These are phyloP conservation scores for Candida peoriensis DNA, from an alignment of 805 yeast genomes.

Conservation along the genomic window DNA sequence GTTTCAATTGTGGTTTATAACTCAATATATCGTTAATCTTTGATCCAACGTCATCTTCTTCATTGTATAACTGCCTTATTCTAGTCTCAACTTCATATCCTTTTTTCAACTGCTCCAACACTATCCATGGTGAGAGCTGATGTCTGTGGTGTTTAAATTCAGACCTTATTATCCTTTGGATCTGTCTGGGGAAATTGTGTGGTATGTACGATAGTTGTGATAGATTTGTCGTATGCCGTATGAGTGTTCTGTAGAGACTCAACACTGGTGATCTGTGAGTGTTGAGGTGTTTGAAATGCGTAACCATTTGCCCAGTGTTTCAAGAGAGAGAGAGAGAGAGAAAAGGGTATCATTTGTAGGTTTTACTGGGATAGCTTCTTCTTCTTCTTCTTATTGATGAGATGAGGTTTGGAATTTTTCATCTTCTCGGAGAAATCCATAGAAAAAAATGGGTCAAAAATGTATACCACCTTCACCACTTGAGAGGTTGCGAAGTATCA, in stretches of 20 bases:
- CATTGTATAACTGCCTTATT: constrained; percentile 6
- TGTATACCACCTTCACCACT: too few relatives aligned
- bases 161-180: neutral
- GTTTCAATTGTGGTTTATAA: neutral
- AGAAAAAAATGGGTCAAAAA: too few relatives aligned
- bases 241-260: constrained; percentile 25
- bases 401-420: too few relatives aligned
- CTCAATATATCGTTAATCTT: constrained; percentile 1
- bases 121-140: constrained; percentile 18
- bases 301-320: too few relatives aligned
- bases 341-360: too few relatives aligned
- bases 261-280: constrained; percentile 27
- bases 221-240: constrained; percentile 23
- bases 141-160: constrained; percentile 11
- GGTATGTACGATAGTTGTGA: neutral
- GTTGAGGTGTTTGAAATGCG: constrained; percentile 24
- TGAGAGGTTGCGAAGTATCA: too few relatives aligned
- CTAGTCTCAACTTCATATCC: constrained; percentile 13
- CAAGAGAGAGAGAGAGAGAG: too few relatives aligned
- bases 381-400: neutral
- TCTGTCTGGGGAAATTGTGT: neutral
- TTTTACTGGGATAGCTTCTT: neutral
- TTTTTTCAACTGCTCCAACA: constrained; percentile 4
- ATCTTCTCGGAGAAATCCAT: too few relatives aligned
- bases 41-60: neutral